Percentiles rank a stretch among this genome's conserved stretches.
These are phyloP conservation scores for Astrothelium macrocarpum DNA, from an alignment of 495 filamentous ascomycete genomes.

Conservation along the genomic window DNA sequence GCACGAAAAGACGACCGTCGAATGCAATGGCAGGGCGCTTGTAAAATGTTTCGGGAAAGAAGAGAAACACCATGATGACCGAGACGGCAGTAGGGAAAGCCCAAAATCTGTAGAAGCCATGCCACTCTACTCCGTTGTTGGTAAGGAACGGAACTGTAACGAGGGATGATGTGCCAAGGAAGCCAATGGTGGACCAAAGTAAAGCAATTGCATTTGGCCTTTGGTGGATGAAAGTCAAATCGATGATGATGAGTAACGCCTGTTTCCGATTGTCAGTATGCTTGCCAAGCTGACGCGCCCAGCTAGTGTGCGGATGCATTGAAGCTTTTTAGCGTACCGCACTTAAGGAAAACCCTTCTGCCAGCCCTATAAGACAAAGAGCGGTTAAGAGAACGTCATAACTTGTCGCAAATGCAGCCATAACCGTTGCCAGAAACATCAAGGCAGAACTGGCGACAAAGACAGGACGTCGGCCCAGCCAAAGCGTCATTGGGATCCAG, in stretches of 20 bases:
- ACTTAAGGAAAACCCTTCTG: conserved; percentile 12
- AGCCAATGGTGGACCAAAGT: conserved; percentile 10
- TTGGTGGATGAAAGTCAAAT: conserved; percentile 18
- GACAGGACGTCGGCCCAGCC: conserved; percentile 13
- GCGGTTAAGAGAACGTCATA: conserved; percentile 5
- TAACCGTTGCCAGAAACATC: conserved; percentile 6
- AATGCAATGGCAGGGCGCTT: conserved; percentile 14
- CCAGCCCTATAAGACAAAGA: conserved; percentile 9
- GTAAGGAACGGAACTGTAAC: conserved; percentile 9
- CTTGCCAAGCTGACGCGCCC: background rate
- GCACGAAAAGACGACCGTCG: conserved; percentile 13
- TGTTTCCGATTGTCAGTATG: background rate
- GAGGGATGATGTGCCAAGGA: background rate
- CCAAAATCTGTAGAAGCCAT: conserved; percentile 12
- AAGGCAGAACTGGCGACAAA: conserved; percentile 8
- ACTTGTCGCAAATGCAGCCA: conserved; percentile 3
- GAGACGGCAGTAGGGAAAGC: conserved; percentile 8
- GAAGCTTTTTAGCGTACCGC: background rate
- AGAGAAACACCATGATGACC: background rate
- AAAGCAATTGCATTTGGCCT: conserved; percentile 13
- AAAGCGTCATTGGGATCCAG: conserved; percentile 14
- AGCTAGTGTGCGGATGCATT: background rate
- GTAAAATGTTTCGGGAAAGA: conserved; percentile 17
- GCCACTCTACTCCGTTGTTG: conserved; percentile 11
- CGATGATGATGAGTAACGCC: conserved; percentile 15